phyloP scores from a whole-genome alignment of 495 filamentous ascomycete genomes.

The Xylaria nigripes region DNA sequence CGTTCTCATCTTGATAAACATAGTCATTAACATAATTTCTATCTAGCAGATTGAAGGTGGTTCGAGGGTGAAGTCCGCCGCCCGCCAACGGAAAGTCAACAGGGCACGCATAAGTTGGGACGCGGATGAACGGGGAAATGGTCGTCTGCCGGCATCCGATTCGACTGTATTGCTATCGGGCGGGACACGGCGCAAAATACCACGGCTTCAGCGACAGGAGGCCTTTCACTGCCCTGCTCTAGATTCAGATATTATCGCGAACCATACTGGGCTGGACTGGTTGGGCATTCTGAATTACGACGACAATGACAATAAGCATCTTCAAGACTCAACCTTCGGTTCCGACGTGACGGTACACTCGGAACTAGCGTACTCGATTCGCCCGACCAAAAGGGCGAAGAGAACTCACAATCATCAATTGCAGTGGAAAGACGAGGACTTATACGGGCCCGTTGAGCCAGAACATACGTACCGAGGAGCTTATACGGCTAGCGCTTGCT shows the following conservation, averaged over 20 bases:
- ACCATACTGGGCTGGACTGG: constrained; percentile 30
- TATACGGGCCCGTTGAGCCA: constrained; percentile 20
- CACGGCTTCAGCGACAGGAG: constrained; percentile 35
- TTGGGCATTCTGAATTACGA: constrained; percentile 29
- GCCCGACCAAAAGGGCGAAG: constrained; percentile 24
- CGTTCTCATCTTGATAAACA: no score
- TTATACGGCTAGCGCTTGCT: constrained; percentile 24
- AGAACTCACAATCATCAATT: neutral
- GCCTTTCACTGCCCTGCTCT: constrained; percentile 27
- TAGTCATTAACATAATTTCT: neutral
- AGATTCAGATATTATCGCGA: constrained; percentile 14
- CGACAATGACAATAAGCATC: constrained; percentile 13
- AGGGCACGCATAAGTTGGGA: constrained; percentile 2
- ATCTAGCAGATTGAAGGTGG: neutral
- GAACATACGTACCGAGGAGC: constrained; percentile 25
- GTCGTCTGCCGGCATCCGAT: constrained; percentile 23
- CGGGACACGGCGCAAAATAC: constrained; percentile 21
- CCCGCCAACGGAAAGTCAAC: neutral
- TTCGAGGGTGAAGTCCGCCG: neutral
- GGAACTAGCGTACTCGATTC: constrained; percentile 26
- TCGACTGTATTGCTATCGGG: constrained; percentile 20
- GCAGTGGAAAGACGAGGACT: neutral
- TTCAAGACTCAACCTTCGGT: constrained; percentile 27
- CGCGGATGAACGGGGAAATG: constrained; percentile 17
- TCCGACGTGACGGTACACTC: constrained; percentile 27